Base-by-base conservation (phyloP, 164 flowering plant genomes). In the Berberis vulgaris region DNA sequence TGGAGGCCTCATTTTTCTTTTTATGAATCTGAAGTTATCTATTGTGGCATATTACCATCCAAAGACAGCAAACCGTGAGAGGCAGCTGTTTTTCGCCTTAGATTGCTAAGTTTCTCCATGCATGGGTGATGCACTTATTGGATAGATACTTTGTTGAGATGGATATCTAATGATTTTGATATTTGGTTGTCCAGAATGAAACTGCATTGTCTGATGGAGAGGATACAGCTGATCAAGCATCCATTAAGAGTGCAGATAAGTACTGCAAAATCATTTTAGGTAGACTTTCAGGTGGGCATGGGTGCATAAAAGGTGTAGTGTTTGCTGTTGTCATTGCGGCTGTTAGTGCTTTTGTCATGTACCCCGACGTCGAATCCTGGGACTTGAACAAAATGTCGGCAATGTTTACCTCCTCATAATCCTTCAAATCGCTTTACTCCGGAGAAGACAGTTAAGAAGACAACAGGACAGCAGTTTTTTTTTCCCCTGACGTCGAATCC, bases 161-260 rank as follows among this genome's bases (percentile, higher is more conserved):
- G 13, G n/a, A 43, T 7, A 3, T 59, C 50, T 69, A 53, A 69
- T 42, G 7, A 10, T 1, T 58, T 40, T 45, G 4, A 13, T 57
- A 38, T 58, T 70, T 52, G 43, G 12, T 63, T 54, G 7, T 57
- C 1, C 72, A 93, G 98, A 93, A 88, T 69, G 91, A 84, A 70
- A 74, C 78, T 64, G 90, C 77, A 6, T 65, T 85, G 79, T 67
- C 65, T 5, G 65, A 71, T 44, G 83, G 67, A 60, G 79, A 56
- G 0, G 82, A 81, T 70, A 68, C 59, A 41, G 69, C 72, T 52
- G 76, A 46, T 13, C 74, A 69, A 45, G 73, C 81, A 47, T 62
- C 66, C 43, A 56, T 81, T 67, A 83, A 78, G 71, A 88, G 83
- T 13, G 86, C 90, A 7, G 91, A 93, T 79, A 88, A 93, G 79